phyloP scores from a whole-genome alignment of 192 early-diverging fungal genomes.

The Entomortierella parvispora region DNA sequence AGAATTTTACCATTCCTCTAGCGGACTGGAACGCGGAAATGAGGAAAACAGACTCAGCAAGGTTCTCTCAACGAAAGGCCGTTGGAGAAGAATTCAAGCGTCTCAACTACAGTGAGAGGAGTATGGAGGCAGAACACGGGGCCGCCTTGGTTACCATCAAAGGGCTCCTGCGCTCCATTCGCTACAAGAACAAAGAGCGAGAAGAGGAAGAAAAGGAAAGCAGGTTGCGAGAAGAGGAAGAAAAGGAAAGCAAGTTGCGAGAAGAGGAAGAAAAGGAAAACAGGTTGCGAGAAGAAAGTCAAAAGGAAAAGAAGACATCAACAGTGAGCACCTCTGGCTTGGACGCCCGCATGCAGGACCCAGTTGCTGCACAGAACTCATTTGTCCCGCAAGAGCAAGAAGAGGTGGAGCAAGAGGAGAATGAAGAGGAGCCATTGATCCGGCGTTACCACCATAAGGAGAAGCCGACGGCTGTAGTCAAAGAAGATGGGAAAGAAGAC shows the following conservation, averaged over 20 bases:
- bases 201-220: not conserved
- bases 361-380: no score
- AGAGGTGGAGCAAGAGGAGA: no score
- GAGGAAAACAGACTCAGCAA: not conserved
- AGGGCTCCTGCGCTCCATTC: not conserved
- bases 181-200: not conserved
- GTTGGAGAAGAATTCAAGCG: constrained; percentile 1
- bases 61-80: constrained; percentile 5
- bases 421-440: no score
- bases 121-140: not conserved
- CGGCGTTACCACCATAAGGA: no score
- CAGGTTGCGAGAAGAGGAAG: no score
- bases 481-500: no score
- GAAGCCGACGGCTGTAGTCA: no score
- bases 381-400: no score
- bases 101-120: not conserved
- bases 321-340: no score
- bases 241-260: not conserved
- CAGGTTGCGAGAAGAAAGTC: no score
- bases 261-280: not conserved
- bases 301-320: no score
- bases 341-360: no score
- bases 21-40: not conserved
- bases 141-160: not conserved
- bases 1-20: not conserved